Conservation (phyloP, 768 basidiomycete genomes). For the Podaxis sp. region DNA sequence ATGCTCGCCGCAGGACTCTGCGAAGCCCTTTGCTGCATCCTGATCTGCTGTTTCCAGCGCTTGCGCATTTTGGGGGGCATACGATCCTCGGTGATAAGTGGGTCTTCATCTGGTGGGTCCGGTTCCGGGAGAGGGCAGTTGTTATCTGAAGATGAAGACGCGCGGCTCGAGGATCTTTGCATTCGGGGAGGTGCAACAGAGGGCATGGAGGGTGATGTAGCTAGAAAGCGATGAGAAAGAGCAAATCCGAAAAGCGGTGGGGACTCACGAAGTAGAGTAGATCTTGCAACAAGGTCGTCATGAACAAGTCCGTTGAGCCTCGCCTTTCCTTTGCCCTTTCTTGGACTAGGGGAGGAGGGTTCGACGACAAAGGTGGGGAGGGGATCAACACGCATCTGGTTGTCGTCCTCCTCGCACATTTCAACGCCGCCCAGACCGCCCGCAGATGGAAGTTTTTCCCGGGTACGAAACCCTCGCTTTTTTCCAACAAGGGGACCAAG, state of each 20-base stretch:
- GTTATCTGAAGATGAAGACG: not conserved
- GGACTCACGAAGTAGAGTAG: not conserved
- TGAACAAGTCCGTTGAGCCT: constrained; percentile 3
- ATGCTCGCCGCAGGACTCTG: not conserved
- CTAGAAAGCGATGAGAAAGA: not conserved
- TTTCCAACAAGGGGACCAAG: constrained; percentile 62
- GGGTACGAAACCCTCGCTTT: constrained; percentile 57
- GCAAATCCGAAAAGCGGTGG: not conserved
- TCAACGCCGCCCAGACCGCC: constrained; percentile 60
- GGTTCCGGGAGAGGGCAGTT: constrained; percentile 12
- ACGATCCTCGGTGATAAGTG: constrained; percentile 24
- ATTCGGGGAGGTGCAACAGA: not conserved
- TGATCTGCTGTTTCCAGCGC: constrained; percentile 30
- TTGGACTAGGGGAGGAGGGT: constrained; percentile 2
- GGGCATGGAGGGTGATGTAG: not conserved
- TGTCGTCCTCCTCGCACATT: constrained; percentile 25
- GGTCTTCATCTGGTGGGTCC: constrained; percentile 14
- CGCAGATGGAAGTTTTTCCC: constrained; percentile 48
- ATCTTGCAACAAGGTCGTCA: not conserved
- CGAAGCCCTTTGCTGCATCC: not conserved
- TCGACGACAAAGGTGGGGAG: not conserved
- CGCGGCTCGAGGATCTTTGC: constrained; percentile 2
- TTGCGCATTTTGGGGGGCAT: constrained; percentile 69
- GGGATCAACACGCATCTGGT: not conserved
- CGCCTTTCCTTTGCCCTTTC: constrained; percentile 19